Conservation (phyloP, 257 asterid genomes). For the Ligustrum vulgare region DNA sequence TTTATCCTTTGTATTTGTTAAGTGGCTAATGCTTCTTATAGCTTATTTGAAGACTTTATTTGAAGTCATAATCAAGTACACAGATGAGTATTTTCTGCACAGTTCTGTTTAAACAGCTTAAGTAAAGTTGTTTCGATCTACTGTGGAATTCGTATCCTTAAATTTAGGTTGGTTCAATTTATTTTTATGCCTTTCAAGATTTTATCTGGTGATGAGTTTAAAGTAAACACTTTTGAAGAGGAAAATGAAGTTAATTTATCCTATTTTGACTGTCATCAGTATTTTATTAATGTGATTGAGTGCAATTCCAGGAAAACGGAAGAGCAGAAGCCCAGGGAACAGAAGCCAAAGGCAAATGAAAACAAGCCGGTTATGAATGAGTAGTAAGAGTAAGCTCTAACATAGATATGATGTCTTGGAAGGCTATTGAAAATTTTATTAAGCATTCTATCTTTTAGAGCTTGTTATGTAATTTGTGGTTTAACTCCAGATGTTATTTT, state of each 20-base stretch:
- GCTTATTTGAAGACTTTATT: not conserved
- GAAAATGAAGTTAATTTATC: not conserved
- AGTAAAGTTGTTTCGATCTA: not conserved
- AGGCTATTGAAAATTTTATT: slow-evolving; percentile 5
- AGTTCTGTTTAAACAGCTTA: not conserved
- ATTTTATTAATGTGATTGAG: not conserved
- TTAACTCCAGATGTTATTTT: not conserved
- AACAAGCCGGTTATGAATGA: slow-evolving; percentile 98
- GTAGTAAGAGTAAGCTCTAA: slow-evolving; percentile 26
- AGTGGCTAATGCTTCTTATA: not conserved
- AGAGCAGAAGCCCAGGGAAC: slow-evolving; percentile 97
- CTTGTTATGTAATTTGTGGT: not conserved
- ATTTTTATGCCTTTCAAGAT: not conserved
- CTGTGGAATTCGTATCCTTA: too few relatives aligned
- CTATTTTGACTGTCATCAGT: not conserved
- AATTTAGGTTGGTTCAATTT: not conserved
- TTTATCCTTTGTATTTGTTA: too few relatives aligned
- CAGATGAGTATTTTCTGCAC: too few relatives aligned
- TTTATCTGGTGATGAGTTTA: not conserved
- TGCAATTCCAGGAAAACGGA: slow-evolving; percentile 72
- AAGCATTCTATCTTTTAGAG: slow-evolving; percentile 10
- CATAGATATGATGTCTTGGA: slow-evolving; percentile 15
- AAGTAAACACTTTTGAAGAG: not conserved
- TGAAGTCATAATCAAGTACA: not conserved
- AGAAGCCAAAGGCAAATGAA: slow-evolving; percentile 87